These are phyloP conservation scores for Podochytrium sp. DNA, from an alignment of 192 early-diverging fungal genomes.

Conservation along the genomic window DNA sequence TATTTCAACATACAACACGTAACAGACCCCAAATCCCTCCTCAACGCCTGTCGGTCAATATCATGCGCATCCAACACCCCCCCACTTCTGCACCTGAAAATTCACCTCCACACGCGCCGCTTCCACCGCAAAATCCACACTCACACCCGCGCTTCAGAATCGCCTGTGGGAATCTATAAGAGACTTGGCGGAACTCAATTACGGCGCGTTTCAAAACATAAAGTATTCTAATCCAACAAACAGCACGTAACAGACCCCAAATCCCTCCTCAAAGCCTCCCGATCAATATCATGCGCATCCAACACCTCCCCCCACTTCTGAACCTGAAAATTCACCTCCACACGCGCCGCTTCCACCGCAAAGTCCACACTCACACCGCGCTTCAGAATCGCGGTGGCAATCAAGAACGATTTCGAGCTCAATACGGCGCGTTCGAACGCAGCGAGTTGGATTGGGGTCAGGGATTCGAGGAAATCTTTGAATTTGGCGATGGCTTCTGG, in stretches of 20 bases:
- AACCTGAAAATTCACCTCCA: conserved; percentile 88
- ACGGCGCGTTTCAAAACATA: conserved; percentile 86
- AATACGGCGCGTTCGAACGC: conserved; percentile 87
- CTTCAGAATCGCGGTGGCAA: conserved; percentile 87
- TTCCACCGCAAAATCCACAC: conserved; percentile 73
- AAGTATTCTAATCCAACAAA: conserved; percentile 6
- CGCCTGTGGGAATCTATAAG: conserved; percentile 89
- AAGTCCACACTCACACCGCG: conserved; percentile 71
- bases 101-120: conserved; percentile 85
- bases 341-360: conserved; percentile 76
- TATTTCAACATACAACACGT: not conserved
- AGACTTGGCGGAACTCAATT: conserved; percentile 83
- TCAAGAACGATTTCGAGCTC: conserved; percentile 88
- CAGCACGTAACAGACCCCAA: not conserved
- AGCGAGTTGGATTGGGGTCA: conserved; percentile 11
- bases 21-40: conserved; percentile 18
- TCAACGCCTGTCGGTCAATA: conserved; percentile 9
- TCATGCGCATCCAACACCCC: conserved; percentile 77
- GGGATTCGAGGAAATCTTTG: conserved; percentile 17
- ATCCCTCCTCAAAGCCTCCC: conserved; percentile 10
- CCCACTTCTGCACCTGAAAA: conserved; percentile 90
- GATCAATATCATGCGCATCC: conserved; percentile 53
- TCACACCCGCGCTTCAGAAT: conserved; percentile 75
- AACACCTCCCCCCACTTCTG: conserved; percentile 90
- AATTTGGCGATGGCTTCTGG: conserved; percentile 62